A percentile compares a stretch with the other conserved stretches of the same genome.
These are phyloP conservation scores for Claviceps sp. DNA, from an alignment of 2,329 filamentous ascomycete species.

Conservation along the genomic window DNA sequence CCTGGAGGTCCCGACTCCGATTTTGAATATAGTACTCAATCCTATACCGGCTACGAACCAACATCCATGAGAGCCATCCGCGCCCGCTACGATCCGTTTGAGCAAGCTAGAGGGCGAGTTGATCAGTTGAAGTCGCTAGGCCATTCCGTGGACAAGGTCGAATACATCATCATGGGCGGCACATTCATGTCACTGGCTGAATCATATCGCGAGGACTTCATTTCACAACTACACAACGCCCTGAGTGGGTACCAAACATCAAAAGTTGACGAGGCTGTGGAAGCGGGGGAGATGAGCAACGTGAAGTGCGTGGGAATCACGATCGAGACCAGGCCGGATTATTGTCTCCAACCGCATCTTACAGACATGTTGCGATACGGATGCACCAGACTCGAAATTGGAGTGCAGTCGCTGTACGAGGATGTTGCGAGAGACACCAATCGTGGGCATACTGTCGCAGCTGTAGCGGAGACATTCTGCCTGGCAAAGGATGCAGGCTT, in stretches of 20 bases:
- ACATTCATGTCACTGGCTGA: conserved; percentile 96
- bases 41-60: conserved; percentile 95
- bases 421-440: conserved; percentile 98
- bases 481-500: conserved; percentile 96
- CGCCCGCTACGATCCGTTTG: conserved; percentile 92
- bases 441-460: conserved; percentile 85
- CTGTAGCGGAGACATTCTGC: conserved; percentile 92
- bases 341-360: conserved; percentile 90
- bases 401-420: conserved; percentile 93
- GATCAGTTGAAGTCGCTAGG: conserved; percentile 93
- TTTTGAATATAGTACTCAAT: conserved; percentile 98
- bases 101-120: conserved; percentile 88
- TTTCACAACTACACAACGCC: conserved; percentile 91
- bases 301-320: conserved; percentile 98
- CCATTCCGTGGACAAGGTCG: conserved; percentile 96
- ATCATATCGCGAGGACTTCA: conserved; percentile 84
- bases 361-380: conserved; percentile 96
- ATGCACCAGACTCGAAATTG: conserved; percentile 86
- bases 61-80: conserved; percentile 98
- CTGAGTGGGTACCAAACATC: conserved; percentile 90
- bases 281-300: conserved; percentile 90
- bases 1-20: conserved; percentile 95
- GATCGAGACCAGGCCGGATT: conserved; percentile 93
- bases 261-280: conserved; percentile 89
- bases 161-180: conserved; percentile 99